Evolutionary conservation across 257 asterid species (phyloP), one percentile per base, ranked within the genome.

Genomic region (Datura wrightii): DNA sequence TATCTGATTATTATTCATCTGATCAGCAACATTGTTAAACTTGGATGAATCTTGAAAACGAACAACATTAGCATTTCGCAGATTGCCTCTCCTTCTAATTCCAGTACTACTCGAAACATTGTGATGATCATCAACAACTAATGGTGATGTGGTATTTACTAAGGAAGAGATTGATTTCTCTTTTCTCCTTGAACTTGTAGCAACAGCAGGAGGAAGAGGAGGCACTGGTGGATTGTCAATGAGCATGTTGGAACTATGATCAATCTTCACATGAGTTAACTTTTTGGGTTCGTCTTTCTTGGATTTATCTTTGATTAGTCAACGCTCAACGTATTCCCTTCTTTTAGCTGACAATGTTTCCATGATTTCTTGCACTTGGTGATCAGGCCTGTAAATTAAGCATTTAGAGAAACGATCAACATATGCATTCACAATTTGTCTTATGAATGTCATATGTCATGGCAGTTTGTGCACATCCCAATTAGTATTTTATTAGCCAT

Each of bases 91-190:
- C 50, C 31, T 79, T 59, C 90, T 24, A 24, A 24, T 85, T 79
- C 56, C 42, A 67, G 5, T 60, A 24, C 39, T 19, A 58, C 56
- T 71, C 8, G 10, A n/a, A 19, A 8, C 2, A 11, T 31, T 39
- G 2, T 55, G 6, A 1, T 24, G 41, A 52, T 67, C 50, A 39
- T 37, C 14, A 16, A 67, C 6, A 66, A 31, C n/a, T 5, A 5
- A 44, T 13, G 44, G 65, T 36, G n/a, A 13, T 46, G 31, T 24
- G 31, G 46, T 34, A 44, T 48, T 34, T 24, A 78, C 80, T 10
- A 85, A n/a, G 42, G 88, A 82, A 78, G 87, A 82, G 9, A 81
- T 53, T 1, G 84, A 72, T 59, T 71, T 87, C 82, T 87, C 66
- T 58, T 84, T 87, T 55, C 82, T 84, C 42, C 46, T 50, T 50